phyloP scores from a whole-genome alignment of 352 stramenopile genomes.

The Nothophytophthora sp. region DNA sequence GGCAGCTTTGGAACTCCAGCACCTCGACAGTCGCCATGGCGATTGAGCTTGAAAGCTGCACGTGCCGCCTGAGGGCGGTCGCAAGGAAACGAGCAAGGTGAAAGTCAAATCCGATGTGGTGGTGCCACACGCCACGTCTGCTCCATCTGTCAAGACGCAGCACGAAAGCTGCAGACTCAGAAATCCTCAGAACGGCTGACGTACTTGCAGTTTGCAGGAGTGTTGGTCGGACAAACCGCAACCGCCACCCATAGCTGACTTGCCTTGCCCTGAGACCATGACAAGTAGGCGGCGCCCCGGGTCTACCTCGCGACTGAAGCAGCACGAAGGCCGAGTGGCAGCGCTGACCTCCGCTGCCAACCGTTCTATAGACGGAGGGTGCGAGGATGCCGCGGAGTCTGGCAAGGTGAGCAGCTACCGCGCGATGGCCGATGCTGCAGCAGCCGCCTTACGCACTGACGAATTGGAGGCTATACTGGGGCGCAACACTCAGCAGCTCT shows the following conservation, averaged over 20 bases:
- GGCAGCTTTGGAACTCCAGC: too few species aligned
- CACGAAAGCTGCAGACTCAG: background rate
- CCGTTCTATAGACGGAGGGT: background rate
- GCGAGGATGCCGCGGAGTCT: background rate
- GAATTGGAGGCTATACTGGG: slow-evolving; percentile 28
- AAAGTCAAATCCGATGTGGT: too few species aligned
- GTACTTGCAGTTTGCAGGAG: too few species aligned
- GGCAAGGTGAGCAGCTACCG: background rate
- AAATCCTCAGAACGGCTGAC: background rate
- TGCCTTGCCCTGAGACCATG: too few species aligned
- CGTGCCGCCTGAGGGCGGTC: too few species aligned
- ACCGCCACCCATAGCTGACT: too few species aligned
- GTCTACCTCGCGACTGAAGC: background rate
- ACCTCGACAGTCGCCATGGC: too few species aligned
- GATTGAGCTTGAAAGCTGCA: too few species aligned
- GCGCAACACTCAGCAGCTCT: slow-evolving; percentile 48
- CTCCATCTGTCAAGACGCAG: background rate
- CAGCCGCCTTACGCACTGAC: slow-evolving; percentile 8
- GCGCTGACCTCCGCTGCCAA: background rate
- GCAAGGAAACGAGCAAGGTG: too few species aligned
- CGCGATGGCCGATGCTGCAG: background rate
- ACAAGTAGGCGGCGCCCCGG: too few species aligned
- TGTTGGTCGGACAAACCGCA: background rate
- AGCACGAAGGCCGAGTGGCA: slow-evolving; percentile 2
- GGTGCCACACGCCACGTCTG: too few species aligned